Base-by-base conservation (phyloP, 805 yeast genomes). In the Metschnikowia baotianmanensis region DNA sequence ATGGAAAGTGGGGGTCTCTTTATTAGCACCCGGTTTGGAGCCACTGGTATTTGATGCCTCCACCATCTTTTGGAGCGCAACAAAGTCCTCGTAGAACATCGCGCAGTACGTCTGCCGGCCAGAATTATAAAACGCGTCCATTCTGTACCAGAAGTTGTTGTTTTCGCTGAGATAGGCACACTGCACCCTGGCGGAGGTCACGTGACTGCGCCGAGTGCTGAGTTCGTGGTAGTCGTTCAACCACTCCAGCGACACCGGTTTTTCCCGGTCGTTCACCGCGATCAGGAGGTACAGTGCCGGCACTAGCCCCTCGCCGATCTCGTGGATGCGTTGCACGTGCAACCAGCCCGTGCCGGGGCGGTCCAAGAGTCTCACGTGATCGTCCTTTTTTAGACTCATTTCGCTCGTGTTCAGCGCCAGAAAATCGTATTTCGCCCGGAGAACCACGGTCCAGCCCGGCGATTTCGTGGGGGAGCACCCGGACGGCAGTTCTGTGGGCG, bases 331-430 rank as follows among this genome's bases (percentile, higher is more conserved):
- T 41, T 59, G 60, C 3, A 68, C 72, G 27, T 52, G 42, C 19
- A 69, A 40, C 73, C 72, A 67, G 18, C 73, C 74, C 45, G 65
- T 64, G 2, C 71, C 72, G 3, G 62, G 63, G 21, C 67, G 52
- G 17, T 62, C 61, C 4, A 67, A 24, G 11, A 67, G 47, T 40
- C 59, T 60, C 25, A 67, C 50, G 45, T 58, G 61, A 11, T 64
- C 68, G 5, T 56, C 53, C 12, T 57, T 43, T 7, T 42, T 43
- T 4, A 65, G 55, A 8, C 56, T 44, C 20, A 69, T 43, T 38
- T 69, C 72, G 19, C 55, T 53, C 1, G 23, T 32, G 7, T 45
- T 47, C 45, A 58, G 62, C 5, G 65, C 65, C 2, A 30, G 34
- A 44, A 69, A 67, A n/a, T 48, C 44, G 47, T 65, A 68, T 39